phyloP scores from a whole-genome alignment of 2,329 filamentous ascomycete genomes.

The Claviceps pusilla region DNA sequence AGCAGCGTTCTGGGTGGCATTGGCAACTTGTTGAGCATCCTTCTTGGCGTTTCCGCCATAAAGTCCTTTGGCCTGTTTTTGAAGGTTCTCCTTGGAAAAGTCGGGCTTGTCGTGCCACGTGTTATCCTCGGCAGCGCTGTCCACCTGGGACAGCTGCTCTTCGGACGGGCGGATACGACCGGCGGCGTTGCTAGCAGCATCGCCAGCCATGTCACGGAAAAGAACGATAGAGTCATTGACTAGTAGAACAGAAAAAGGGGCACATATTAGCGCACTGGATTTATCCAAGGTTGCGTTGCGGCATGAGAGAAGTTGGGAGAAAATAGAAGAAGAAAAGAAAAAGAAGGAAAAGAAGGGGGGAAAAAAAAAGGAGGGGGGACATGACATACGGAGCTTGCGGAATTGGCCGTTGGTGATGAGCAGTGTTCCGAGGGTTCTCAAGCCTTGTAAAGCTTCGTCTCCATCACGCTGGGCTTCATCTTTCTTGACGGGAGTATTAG shows the following conservation, averaged over 20 bases:
- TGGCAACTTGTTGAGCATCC: slow-evolving; percentile 46
- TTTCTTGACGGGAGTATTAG: slow-evolving; percentile 57
- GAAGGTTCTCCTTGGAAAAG: slow-evolving; percentile 53
- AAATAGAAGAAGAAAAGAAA: no score
- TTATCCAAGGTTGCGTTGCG: no score
- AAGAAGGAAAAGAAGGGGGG: accelerated
- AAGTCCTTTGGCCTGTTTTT: slow-evolving; percentile 49
- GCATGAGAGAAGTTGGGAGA: not conserved
- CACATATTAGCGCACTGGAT: not conserved
- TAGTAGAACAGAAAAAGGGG: slow-evolving; percentile 8
- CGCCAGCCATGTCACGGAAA: slow-evolving; percentile 78
- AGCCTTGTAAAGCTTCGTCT: slow-evolving; percentile 65
- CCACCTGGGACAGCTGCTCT: slow-evolving; percentile 62
- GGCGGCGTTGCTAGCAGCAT: slow-evolving; percentile 70
- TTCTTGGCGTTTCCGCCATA: slow-evolving; percentile 40
- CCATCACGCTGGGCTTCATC: slow-evolving; percentile 68
- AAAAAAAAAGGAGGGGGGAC: not conserved
- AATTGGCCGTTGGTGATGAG: slow-evolving; percentile 94
- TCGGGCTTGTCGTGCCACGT: slow-evolving; percentile 83
- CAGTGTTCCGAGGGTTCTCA: slow-evolving; percentile 76
- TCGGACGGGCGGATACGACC: slow-evolving; percentile 60
- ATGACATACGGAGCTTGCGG: slow-evolving; percentile 62
- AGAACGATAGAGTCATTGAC: slow-evolving; percentile 69
- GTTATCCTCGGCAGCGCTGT: slow-evolving; percentile 76
- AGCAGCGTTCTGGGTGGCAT: slow-evolving; percentile 42